These are phyloP conservation scores for Pseudocercospora macadamiae DNA, from an alignment of 2,329 filamentous ascomycete species.

Conservation along the genomic window DNA sequence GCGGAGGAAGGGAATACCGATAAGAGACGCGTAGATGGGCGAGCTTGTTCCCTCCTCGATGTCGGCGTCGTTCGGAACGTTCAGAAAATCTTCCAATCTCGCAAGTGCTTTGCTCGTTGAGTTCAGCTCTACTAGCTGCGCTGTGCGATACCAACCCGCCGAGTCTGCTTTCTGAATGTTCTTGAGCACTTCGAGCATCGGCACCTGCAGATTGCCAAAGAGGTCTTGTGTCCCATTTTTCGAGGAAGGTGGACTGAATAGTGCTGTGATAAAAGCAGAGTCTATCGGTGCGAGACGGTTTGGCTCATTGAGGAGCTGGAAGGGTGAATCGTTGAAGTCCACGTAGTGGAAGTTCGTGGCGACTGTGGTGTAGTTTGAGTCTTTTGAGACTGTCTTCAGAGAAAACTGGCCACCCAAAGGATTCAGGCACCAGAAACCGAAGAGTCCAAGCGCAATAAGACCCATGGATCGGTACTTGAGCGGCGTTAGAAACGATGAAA, in stretches of 20 bases:
- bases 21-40: constrained; percentile 10
- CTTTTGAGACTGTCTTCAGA: constrained; percentile 10
- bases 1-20: constrained; percentile 11
- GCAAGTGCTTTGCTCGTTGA: constrained; percentile 9
- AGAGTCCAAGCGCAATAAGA: constrained; percentile 2
- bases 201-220: constrained; percentile 20
- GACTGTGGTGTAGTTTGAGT: constrained; percentile 7
- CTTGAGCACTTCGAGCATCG: constrained; percentile 20
- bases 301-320: neutral
- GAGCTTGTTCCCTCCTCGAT: neutral
- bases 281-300: constrained; percentile 11
- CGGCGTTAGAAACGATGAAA: constrained; percentile 1
- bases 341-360: constrained; percentile 13
- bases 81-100: constrained; percentile 5
- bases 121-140: constrained; percentile 6
- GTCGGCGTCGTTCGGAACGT: constrained; percentile 12
- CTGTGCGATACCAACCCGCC: constrained; percentile 18
- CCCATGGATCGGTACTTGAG: constrained; percentile 2
- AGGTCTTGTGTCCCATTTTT: constrained; percentile 21
- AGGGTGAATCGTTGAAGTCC: constrained; percentile 15
- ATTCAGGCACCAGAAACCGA: constrained; percentile 10
- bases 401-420: constrained; percentile 15
- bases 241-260: constrained; percentile 12
- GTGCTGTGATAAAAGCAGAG: constrained; percentile 15
- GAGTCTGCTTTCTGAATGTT: constrained; percentile 8